phyloP scores from a whole-genome alignment of 805 yeast genomes.

The Saccharomycodes ludwigii region DNA sequence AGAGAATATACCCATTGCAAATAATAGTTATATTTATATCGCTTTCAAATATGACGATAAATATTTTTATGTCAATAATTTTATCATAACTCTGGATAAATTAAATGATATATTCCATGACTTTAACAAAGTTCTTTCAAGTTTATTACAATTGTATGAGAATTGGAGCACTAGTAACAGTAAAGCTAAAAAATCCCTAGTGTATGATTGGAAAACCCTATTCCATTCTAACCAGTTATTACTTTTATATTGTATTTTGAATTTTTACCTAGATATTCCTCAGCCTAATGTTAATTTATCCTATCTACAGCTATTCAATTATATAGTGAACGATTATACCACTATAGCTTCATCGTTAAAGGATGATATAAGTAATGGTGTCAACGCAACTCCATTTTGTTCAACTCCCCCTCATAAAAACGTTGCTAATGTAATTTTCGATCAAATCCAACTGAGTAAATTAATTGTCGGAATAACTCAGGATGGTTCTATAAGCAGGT shows the following conservation, averaged over 20 bases:
- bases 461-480: conserved; percentile 7
- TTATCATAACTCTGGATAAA: conserved; percentile 4
- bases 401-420: conserved; percentile 6
- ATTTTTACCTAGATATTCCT: conserved; percentile 16
- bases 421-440: conserved; percentile 1
- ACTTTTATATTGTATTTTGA: conserved; percentile 11
- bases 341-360: too few relatives aligned
- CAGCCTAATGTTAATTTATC: conserved; percentile 6
- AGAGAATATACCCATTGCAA: too few relatives aligned
- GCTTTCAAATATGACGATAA: conserved; percentile 6
- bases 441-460: conserved; percentile 6
- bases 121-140: conserved; percentile 5
- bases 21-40: conserved; percentile 6
- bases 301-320: conserved; percentile 9
- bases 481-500: conserved; percentile 3
- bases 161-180: neutral
- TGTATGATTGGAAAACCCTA: conserved; percentile 6
- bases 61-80: conserved; percentile 11
- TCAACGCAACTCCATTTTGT: too few relatives aligned
- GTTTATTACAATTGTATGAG: neutral
- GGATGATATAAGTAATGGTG: too few relatives aligned
- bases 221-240: conserved; percentile 10
- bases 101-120: conserved; percentile 7
- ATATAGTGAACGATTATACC: conserved; percentile 9
- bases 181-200: neutral